Conservation (phyloP, 2,329 filamentous ascomycete species). For the Chaetomiaceae sp. region DNA sequence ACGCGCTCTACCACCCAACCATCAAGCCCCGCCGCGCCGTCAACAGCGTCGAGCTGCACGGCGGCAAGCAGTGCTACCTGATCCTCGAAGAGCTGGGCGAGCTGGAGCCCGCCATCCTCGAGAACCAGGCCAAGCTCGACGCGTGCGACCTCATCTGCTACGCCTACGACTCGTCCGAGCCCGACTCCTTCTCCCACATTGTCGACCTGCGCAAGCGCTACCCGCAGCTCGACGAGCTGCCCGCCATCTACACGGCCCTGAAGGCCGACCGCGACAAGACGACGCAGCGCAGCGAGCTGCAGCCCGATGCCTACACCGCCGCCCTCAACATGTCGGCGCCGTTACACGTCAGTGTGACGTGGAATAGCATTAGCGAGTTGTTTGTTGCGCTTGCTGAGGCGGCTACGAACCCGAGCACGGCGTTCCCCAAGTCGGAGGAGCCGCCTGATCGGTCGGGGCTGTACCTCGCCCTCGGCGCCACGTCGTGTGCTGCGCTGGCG, state of each 20-base stretch:
- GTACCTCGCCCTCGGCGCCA: constrained; percentile 79
- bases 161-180: constrained; percentile 93
- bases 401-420: constrained; percentile 82
- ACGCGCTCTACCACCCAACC: constrained; percentile 79
- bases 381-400: constrained; percentile 90
- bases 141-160: constrained; percentile 93
- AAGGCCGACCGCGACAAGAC: constrained; percentile 97
- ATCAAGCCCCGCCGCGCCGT: constrained; percentile 92
- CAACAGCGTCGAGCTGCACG: constrained; percentile 92
- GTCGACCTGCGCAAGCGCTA: constrained; percentile 74
- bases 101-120: constrained; percentile 88
- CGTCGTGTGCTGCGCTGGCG: constrained; percentile 57
- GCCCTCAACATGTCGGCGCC: constrained; percentile 83
- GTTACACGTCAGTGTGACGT: constrained; percentile 89
- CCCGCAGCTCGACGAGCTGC: constrained; percentile 80
- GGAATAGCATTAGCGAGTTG: constrained; percentile 88
- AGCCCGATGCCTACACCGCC: constrained; percentile 88
- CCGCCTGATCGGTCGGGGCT: constrained; percentile 80
- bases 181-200: constrained; percentile 91
- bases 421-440: constrained; percentile 85
- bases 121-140: constrained; percentile 85
- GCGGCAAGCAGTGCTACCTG: constrained; percentile 94
- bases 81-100: constrained; percentile 95
- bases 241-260: constrained; percentile 84
- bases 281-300: constrained; percentile 85